phyloP scores from a whole-genome alignment of 257 asterid genomes.

The Thymus quinquecostatus region DNA sequence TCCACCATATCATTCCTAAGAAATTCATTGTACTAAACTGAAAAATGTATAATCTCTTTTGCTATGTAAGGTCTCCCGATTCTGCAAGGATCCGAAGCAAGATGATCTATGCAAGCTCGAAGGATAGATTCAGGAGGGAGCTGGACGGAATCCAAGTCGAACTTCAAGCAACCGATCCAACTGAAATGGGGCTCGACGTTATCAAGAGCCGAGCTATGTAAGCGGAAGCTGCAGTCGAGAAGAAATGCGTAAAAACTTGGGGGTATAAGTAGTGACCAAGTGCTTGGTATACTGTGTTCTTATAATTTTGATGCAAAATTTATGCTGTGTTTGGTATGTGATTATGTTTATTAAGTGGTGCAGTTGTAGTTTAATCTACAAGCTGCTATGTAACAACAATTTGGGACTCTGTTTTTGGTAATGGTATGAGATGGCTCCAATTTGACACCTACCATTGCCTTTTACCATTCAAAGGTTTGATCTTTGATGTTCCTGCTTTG shows the following conservation, averaged over 20 bases:
- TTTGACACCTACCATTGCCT: slow-evolving; percentile 13
- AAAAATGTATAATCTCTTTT: neutral
- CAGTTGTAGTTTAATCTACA: slow-evolving; percentile 35
- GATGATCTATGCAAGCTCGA: slow-evolving; percentile 68
- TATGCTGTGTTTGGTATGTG: slow-evolving; percentile 33
- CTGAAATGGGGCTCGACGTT: slow-evolving; percentile 62
- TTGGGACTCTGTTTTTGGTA: slow-evolving; percentile 28
- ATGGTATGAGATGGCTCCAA: slow-evolving; percentile 26
- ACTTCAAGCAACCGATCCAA: slow-evolving; percentile 64
- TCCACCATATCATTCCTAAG: slow-evolving; percentile 3
- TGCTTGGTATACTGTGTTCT: slow-evolving; percentile 29
- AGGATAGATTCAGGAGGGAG: slow-evolving; percentile 67
- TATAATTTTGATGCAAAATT: slow-evolving; percentile 30
- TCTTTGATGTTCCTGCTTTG: too few relatives aligned
- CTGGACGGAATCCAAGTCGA: slow-evolving; percentile 60
- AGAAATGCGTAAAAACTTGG: slow-evolving; percentile 35
- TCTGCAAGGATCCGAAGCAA: slow-evolving; percentile 54
- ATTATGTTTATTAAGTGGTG: slow-evolving; percentile 30
- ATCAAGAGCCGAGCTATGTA: slow-evolving; percentile 50
- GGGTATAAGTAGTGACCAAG: slow-evolving; percentile 32
- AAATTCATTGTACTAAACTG: slow-evolving; percentile 8
- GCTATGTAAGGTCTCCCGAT: slow-evolving; percentile 54
- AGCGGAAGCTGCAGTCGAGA: neutral
- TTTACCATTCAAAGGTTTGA: neutral
- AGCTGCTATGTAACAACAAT: slow-evolving; percentile 44